Percentiles rank a stretch among this genome's conserved stretches.
Conservation (phyloP, 371 early-diverging fungal species). For the Gilbertella persicaria region DNA sequence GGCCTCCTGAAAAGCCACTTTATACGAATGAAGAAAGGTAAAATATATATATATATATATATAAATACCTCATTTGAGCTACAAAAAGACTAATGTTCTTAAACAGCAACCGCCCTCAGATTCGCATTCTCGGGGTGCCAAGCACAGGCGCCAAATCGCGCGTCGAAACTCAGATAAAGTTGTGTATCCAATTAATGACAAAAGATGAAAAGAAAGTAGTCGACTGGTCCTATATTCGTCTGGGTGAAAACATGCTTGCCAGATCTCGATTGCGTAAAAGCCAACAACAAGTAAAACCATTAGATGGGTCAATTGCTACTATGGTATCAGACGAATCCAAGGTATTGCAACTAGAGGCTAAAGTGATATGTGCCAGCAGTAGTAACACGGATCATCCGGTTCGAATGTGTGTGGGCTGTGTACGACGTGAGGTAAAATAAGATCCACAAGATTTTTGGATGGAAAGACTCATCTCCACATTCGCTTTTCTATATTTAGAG, state of each 20-base stretch:
- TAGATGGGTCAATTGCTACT: constrained; percentile 8
- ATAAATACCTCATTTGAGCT: background rate
- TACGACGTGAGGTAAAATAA: constrained; percentile 74
- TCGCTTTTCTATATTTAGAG: constrained; percentile 19
- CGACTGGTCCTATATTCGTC: constrained; percentile 76
- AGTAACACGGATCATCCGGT: constrained; percentile 73
- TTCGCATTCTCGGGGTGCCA: constrained; percentile 72
- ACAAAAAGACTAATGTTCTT: background rate
- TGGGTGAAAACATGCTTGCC: constrained; percentile 79
- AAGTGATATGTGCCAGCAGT: constrained; percentile 80
- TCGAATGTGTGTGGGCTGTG: constrained; percentile 78
- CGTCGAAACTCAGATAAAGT: constrained; percentile 91
- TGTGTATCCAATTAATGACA: constrained; percentile 78
- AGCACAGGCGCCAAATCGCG: constrained; percentile 81
- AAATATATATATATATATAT: background rate
- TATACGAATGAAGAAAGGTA: background rate
- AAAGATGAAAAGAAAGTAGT: constrained; percentile 67
- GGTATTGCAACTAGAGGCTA: constrained; percentile 70
- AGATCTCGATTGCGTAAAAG: constrained; percentile 31
- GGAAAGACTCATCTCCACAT: background rate
- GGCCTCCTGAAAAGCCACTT: background rate
- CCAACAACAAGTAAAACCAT: background rate
- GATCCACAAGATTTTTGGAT: background rate
- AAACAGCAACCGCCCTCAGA: constrained; percentile 10
- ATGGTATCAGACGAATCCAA: constrained; percentile 29